Evolutionary conservation across 257 asterid genomes (phyloP), one percentile per base, ranked within the genome.

Genomic region (Solanum lycopersicoides): DNA sequence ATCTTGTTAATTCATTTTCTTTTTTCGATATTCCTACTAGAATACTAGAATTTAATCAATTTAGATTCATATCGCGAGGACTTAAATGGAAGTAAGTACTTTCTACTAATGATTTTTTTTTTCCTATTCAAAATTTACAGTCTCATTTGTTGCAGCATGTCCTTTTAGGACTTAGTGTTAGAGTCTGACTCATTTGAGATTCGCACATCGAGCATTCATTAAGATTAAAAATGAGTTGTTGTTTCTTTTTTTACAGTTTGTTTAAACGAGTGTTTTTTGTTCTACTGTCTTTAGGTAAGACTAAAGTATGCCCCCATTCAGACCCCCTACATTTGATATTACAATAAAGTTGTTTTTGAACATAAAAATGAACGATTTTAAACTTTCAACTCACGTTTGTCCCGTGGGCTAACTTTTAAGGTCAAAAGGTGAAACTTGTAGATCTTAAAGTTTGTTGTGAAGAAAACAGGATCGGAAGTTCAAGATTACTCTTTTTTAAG

Each of bases 291-390:
- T 15, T 2, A 15, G 1, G 21, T 50, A 15, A 50, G 20, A 16
- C 16, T 50, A 50, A 45, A 12, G 7, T 50, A 6, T 50, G 3
- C 3, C 59, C 59, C 59, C 18, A 5, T 7, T 50, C 59, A 50
- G 1, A 47, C 7, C 8, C 0, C 59, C 1, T 41, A 15, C 1
- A 4, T 4, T 6, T 14, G 3, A 2, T 3, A 50, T 50, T 5
- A 14, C 21, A 14, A 1, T 50, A 16, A 15, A 50, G 20, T 15
- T 50, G 12, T 50, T 15, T 4, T 50, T 9, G 12, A 60, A 11
- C 6, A 23, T 60, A 23, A 9, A 60, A 60, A 63, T 23, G 32
- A 12, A 12, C 6, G 9, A 2, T 66, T 18, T 66, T 25, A 2
- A 66, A 28, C 73, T 25, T n/a, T 63, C 14, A 8, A 25, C 20